Evolutionary conservation across 2,329 filamentous ascomycete genomes (phyloP), one percentile per base, ranked within the genome.

Genomic region (Cladosporium sp.): DNA sequence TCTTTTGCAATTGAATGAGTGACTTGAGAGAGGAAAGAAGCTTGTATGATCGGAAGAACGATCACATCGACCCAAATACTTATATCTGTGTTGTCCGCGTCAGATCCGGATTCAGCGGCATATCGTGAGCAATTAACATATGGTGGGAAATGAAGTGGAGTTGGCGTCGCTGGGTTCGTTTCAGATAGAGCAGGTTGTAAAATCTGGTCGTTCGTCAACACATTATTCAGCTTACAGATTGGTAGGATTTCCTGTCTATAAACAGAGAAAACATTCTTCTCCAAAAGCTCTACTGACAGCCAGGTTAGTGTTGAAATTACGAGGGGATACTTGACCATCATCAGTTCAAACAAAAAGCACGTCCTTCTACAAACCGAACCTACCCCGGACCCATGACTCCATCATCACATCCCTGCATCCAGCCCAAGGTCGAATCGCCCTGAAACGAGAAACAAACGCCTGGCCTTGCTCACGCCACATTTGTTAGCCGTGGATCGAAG

Each of bases 81-180:
- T 35, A 35, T 35, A 35, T 7, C 32, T 35, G 8, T 15, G n/a
- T 35, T 7, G 25, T 39, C 35, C 18, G 25, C 43, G 33, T 39
- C 33, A 32, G 22, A 47, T n/a, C 15, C 43, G 43, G 43, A 27
- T 46, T 46, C 43, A 38, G 19, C 43, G 43, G 43, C 43, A 46
- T 47, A 38, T 27, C 22, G 22, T 27, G 22, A 27, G 22, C 9
- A 27, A 9, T 27, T 9, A 9, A 9, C 4, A 27, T 4, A 27
- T 27, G 35, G 43, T 38, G 38, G 36, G 35, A 47, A 35, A 47
- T 47, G 43, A 47, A 32, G 13, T 7, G 43, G 43, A 20, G 43
- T 15, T 15, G 25, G 43, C 22, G 33, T 47, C 15, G 22, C 43
- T 35, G 19, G 43, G 38, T 2, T 30, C 25, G 43, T 47, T 47